A percentile compares a stretch with the other conserved stretches of the same genome.
Evolutionary conservation across 2,329 filamentous ascomycete species (phyloP).

Genomic region (Alternaria angustiovoidea): DNA sequence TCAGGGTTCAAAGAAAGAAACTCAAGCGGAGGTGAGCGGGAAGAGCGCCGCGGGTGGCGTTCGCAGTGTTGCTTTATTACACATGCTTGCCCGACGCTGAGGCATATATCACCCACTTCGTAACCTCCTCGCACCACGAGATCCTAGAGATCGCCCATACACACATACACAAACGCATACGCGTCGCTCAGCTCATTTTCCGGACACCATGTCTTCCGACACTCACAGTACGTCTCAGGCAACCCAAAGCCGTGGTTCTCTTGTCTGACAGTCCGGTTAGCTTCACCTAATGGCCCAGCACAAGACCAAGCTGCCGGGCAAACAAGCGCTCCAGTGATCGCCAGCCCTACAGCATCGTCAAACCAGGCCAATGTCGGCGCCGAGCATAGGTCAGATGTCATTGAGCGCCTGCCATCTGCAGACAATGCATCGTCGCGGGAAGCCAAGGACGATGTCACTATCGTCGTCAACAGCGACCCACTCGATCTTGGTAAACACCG

Average conservation of each 20-base stretch:
- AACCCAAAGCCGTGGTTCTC: constrained; percentile 19
- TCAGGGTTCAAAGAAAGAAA: constrained; percentile 20
- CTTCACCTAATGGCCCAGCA: constrained; percentile 34
- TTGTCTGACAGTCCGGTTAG: constrained; percentile 39
- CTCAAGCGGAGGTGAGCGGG: constrained; percentile 20
- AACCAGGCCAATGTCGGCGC: constrained; percentile 29
- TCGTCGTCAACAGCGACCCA: constrained; percentile 43
- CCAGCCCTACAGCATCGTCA: constrained; percentile 31
- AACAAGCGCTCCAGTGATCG: constrained; percentile 39
- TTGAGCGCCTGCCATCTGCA: constrained; percentile 33
- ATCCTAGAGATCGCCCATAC: constrained; percentile 28
- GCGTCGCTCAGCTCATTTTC: constrained; percentile 18
- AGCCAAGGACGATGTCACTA: constrained; percentile 32
- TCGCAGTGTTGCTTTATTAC: constrained; percentile 46
- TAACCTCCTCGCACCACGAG: constrained; percentile 29
- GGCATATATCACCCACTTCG: constrained; percentile 28
- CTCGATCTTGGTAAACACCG: constrained; percentile 47
- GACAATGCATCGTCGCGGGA: constrained; percentile 29
- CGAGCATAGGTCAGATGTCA: constrained; percentile 34
- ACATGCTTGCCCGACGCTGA: constrained; percentile 34
- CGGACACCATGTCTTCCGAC: constrained; percentile 45
- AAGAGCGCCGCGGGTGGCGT: constrained; percentile 24
- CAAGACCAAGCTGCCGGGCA: constrained; percentile 39
- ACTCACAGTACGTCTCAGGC: constrained; percentile 40
- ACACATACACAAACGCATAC: constrained; percentile 22